Percentiles rank a stretch among this genome's conserved stretches.
These are phyloP conservation scores for Aspergillus aculeatus DNA, from an alignment of 2,329 filamentous ascomycete species.

Conservation along the genomic window DNA sequence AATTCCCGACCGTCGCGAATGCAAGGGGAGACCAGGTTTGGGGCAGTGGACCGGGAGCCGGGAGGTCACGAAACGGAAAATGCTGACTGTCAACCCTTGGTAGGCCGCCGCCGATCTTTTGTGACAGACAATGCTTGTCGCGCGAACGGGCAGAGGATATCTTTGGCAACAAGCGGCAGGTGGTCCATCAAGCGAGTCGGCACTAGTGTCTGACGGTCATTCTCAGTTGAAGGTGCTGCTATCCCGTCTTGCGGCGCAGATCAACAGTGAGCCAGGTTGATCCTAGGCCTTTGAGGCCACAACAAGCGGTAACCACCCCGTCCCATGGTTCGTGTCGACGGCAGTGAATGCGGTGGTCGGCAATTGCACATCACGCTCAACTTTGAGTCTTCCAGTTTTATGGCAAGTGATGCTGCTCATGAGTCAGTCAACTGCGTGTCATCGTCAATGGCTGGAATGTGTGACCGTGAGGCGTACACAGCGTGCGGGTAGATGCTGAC, in stretches of 20 bases:
- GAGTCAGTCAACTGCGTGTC: neutral
- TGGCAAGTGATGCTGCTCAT: too few species aligned
- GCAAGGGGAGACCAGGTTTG: neutral
- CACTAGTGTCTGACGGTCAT: neutral
- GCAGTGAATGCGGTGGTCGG: neutral
- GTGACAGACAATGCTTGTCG: neutral
- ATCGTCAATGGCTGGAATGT: neutral
- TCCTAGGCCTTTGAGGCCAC: neutral
- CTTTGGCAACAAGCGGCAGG: neutral
- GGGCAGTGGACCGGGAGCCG: neutral
- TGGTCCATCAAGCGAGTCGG: neutral
- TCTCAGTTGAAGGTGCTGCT: neutral
- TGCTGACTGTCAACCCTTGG: constrained; percentile 5
- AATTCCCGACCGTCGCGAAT: neutral
- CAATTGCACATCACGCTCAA: neutral
- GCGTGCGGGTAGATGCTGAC: neutral
- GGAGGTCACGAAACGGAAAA: neutral
- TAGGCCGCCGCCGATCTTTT: neutral
- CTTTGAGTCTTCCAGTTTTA: neutral
- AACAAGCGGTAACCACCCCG: neutral
- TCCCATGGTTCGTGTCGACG: neutral
- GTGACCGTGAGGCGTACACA: neutral
- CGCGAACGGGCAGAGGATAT: neutral
- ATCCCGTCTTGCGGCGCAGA: neutral
- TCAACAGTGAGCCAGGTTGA: neutral